These are phyloP conservation scores for Erigeron philadelphicus DNA, from an alignment of 140 eudicot species.

Conservation along the genomic window DNA sequence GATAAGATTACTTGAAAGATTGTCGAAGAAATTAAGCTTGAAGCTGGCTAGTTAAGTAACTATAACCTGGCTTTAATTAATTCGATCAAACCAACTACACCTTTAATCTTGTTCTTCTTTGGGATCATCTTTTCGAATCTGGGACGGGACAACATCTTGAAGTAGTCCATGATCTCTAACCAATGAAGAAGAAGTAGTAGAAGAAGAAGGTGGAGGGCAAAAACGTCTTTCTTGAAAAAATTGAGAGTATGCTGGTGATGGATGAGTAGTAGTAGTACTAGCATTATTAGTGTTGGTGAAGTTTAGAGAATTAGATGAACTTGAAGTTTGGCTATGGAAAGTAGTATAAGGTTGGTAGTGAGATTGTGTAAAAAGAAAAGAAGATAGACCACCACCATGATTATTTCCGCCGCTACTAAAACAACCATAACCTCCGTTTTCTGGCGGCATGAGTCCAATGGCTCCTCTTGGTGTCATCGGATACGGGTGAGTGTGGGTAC, in stretches of 20 bases:
- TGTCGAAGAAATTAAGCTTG: conserved; percentile 19
- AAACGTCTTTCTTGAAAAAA: conserved; percentile 40
- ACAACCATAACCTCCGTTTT: conserved; percentile 32
- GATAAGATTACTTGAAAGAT: conserved; percentile 34
- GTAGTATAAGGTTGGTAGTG: conserved; percentile 28
- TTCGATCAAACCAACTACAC: not conserved
- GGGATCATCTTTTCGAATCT: conserved; percentile 41
- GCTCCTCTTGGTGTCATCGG: conserved; percentile 64
- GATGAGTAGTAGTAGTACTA: conserved; percentile 7
- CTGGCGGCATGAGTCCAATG: conserved; percentile 46
- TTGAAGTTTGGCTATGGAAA: conserved; percentile 35
- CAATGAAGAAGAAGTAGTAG: conserved; percentile 37
- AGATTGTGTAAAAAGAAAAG: conserved; percentile 36
- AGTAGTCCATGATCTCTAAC: conserved; percentile 74
- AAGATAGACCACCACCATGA: conserved; percentile 30
- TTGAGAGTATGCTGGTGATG: conserved; percentile 30
- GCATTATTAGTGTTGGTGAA: conserved; percentile 22
- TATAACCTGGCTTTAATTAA: not conserved
- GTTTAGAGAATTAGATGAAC: conserved; percentile 32
- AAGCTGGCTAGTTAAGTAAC: conserved; percentile 15
- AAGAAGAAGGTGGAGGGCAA: conserved; percentile 39
- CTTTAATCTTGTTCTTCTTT: conserved; percentile 40
- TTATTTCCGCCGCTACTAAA: conserved; percentile 22
- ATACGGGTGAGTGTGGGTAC: conserved; percentile 71
- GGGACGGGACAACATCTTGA: conserved; percentile 62